Percentiles rank a stretch among this genome's conserved stretches.
phyloP scores from a whole-genome alignment of 192 early-diverging fungal species.

The Glomus cerebriforme region DNA sequence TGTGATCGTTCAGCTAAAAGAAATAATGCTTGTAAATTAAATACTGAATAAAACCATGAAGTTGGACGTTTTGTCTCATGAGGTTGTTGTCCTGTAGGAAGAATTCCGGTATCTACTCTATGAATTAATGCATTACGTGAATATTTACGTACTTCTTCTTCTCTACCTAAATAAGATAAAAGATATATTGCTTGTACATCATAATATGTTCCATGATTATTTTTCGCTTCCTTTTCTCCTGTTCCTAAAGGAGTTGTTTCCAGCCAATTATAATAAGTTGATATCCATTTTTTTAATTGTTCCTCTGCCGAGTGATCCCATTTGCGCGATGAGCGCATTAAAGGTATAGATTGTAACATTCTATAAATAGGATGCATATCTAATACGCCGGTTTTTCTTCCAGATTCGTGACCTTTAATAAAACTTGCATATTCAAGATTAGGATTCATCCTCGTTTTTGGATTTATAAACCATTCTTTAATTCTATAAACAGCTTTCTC shows the following conservation, averaged over 20 bases:
- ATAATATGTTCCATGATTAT: conserved; percentile 63
- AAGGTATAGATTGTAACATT: conserved; percentile 45
- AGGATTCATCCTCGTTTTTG: conserved; percentile 62
- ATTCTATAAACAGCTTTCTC: conserved; percentile 42
- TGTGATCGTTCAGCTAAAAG: conserved; percentile 41
- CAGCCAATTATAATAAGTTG: conserved; percentile 44
- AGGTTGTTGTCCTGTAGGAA: conserved; percentile 40
- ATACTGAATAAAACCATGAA: conserved; percentile 55
- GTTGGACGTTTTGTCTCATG: conserved; percentile 46
- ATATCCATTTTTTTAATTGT: conserved; percentile 43
- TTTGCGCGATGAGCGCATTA: conserved; percentile 36
- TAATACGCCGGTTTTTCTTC: conserved; percentile 45
- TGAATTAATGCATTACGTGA: conserved; percentile 37
- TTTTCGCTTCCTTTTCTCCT: conserved; percentile 32
- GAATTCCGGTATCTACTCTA: conserved; percentile 46
- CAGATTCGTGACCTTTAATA: conserved; percentile 45
- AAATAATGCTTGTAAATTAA: conserved; percentile 52
- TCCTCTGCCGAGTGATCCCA: conserved; percentile 39
- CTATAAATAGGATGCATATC: conserved; percentile 46
- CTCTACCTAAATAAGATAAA: conserved; percentile 45
- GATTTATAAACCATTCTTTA: conserved; percentile 58
- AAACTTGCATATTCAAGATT: conserved; percentile 56
- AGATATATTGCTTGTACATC: conserved; percentile 53
- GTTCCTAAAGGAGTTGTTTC: conserved; percentile 35
- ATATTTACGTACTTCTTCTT: conserved; percentile 35